A percentile compares a stretch with the other conserved stretches of the same genome.
Conservation (phyloP, 169 alveolate genomes). For the Plasmodium sp. region DNA sequence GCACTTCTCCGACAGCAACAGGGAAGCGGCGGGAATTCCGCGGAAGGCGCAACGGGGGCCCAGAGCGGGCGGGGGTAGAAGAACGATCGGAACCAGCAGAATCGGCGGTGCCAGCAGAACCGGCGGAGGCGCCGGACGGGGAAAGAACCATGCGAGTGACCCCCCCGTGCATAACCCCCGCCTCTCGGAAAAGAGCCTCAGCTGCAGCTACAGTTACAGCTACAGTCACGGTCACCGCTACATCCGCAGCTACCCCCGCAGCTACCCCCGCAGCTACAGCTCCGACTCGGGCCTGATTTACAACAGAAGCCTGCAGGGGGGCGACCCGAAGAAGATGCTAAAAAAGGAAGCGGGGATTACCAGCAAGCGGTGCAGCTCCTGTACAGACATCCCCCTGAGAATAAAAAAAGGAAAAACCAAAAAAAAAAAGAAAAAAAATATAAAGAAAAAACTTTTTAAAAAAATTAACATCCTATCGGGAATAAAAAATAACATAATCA, state of each 20-base stretch:
- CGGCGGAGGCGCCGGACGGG: background rate
- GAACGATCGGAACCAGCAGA: background rate
- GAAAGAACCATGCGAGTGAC: background rate
- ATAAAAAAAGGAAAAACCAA: conserved; percentile 16
- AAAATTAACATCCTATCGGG: background rate
- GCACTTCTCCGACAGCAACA: background rate
- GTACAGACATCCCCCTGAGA: conserved; percentile 11
- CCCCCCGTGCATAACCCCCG: background rate
- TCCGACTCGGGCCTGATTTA: conserved; percentile 13
- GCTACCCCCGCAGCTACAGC: background rate
- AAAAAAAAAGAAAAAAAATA: conserved; percentile 4
- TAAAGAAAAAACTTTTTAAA: background rate
- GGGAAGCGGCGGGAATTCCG: background rate
- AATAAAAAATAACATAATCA: background rate
- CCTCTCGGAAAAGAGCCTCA: background rate
- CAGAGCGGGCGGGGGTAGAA: too few species aligned
- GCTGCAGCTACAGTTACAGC: background rate
- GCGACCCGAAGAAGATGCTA: background rate
- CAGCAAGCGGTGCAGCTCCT: conserved; percentile 22
- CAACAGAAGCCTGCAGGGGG: background rate
- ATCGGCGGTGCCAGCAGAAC: background rate
- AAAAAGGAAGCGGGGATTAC: background rate
- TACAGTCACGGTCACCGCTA: background rate
- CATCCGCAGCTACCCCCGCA: background rate
- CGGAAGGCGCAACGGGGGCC: background rate